Evolutionary conservation across 495 filamentous ascomycete species (phyloP).

Genomic region (Penicillium atrosanguineum): DNA sequence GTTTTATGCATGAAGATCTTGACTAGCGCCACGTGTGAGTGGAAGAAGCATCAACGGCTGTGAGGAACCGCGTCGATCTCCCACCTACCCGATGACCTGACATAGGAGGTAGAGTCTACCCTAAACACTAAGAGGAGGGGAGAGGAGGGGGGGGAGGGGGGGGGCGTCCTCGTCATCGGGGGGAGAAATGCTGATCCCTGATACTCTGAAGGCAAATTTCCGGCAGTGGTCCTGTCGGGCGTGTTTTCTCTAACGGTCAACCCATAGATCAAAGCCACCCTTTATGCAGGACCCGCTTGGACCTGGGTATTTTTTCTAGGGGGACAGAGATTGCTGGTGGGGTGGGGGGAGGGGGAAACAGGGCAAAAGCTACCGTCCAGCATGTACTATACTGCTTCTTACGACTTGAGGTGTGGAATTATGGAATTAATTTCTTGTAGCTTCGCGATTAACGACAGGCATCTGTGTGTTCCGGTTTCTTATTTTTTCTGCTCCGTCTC

Average conservation of each 20-base stretch:
- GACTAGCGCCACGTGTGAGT: slow-evolving; percentile 46
- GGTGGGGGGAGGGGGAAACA: slow-evolving; percentile 7
- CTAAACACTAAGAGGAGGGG: too few relatives aligned
- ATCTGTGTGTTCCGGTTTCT: background rate
- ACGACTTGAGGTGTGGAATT: slow-evolving; percentile 15
- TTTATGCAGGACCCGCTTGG: slow-evolving; percentile 28
- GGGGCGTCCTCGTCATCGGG: slow-evolving; percentile 8
- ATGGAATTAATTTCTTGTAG: slow-evolving; percentile 11
- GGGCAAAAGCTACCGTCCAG: slow-evolving; percentile 13
- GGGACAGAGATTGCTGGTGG: background rate
- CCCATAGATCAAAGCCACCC: slow-evolving; percentile 19
- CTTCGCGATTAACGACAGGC: slow-evolving; percentile 9
- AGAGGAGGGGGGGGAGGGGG: background rate
- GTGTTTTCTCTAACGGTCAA: slow-evolving; percentile 16
- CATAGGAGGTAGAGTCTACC: background rate
- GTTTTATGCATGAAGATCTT: slow-evolving; percentile 43
- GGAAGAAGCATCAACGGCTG: slow-evolving; percentile 43
- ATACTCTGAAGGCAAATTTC: slow-evolving; percentile 19
- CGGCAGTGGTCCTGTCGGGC: slow-evolving; percentile 10
- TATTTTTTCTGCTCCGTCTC: slow-evolving; percentile 1
- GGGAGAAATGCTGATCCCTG: slow-evolving; percentile 13
- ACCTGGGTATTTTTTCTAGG: slow-evolving; percentile 10
- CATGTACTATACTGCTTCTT: slow-evolving; percentile 22
- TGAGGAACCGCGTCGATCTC: slow-evolving; percentile 46
- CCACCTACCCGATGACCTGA: slow-evolving; percentile 34